A percentile compares a stretch with the other conserved stretches of the same genome.
phyloP scores from a whole-genome alignment of 2,329 filamentous ascomycete species.

The Cladophialophora bantiana region DNA sequence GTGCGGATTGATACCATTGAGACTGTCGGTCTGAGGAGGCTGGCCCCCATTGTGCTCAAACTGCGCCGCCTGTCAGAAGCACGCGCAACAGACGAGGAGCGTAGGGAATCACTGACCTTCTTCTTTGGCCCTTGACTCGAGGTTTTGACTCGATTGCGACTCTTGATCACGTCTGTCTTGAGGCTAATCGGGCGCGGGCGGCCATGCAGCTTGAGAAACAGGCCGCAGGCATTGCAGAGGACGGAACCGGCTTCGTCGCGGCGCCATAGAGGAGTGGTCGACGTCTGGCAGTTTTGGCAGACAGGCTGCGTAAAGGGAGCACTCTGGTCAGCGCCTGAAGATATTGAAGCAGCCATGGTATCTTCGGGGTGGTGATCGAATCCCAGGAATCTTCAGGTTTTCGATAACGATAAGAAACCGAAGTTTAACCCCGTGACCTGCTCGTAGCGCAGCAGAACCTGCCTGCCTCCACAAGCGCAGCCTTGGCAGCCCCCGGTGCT shows the following conservation, averaged over 20 bases:
- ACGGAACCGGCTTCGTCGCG: constrained; percentile 95
- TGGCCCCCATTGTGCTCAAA: constrained; percentile 66
- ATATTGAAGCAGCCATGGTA: constrained; percentile 53
- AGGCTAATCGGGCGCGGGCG: constrained; percentile 91
- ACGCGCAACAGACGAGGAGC: neutral
- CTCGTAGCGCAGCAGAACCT: neutral
- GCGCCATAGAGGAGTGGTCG: constrained; percentile 95
- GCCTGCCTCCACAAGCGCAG: neutral
- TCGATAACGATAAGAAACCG: constrained; percentile 55
- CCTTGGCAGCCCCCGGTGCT: neutral
- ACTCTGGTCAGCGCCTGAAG: constrained; percentile 53
- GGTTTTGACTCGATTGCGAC: constrained; percentile 96
- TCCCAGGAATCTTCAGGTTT: constrained; percentile 40
- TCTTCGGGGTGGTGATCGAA: constrained; percentile 33
- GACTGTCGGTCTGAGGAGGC: constrained; percentile 62
- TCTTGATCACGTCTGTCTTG: constrained; percentile 99
- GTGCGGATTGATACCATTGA: constrained; percentile 63
- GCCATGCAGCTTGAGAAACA: constrained; percentile 96
- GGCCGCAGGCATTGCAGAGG: constrained; percentile 96
- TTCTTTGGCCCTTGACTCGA: constrained; percentile 78
- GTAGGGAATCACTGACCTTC: constrained; percentile 67
- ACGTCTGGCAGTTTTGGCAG: constrained; percentile 95
- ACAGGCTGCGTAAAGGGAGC: constrained; percentile 80
- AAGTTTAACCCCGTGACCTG: constrained; percentile 6
- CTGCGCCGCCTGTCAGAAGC: constrained; percentile 42